A percentile compares a stretch with the other conserved stretches of the same genome.
phyloP scores from a whole-genome alignment of 2,329 filamentous ascomycete genomes.

The Colletotrichum tofieldiae region DNA sequence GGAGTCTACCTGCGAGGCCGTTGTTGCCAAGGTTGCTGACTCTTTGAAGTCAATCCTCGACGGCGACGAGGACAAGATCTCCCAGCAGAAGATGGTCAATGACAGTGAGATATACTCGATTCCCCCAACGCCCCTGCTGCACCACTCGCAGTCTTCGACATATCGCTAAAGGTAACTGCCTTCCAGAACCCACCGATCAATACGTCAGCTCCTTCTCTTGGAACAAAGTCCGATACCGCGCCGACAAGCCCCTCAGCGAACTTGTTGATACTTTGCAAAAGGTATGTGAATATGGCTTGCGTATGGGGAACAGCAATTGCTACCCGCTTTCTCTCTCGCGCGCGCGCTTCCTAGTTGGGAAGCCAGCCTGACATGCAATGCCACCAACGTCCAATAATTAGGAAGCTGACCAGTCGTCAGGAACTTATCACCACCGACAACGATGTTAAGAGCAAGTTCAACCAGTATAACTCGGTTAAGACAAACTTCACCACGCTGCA shows the following conservation, averaged over 20 bases:
- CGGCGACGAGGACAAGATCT: conserved; percentile 85
- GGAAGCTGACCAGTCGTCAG: conserved; percentile 58
- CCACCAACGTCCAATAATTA: not conserved
- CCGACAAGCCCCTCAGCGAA: conserved; percentile 90
- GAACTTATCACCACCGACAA: conserved; percentile 94
- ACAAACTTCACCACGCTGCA: conserved; percentile 85
- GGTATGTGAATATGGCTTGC: conserved; percentile 61
- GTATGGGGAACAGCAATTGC: not conserved
- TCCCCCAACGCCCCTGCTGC: conserved; percentile 27
- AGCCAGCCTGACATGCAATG: not conserved
- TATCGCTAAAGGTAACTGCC: conserved; percentile 46
- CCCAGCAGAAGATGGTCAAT: conserved; percentile 92
- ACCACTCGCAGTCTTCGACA: conserved; percentile 24
- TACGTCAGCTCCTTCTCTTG: conserved; percentile 92
- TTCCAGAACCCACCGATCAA: conserved; percentile 91
- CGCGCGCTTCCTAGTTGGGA: not conserved
- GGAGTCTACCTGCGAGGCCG: conserved; percentile 82
- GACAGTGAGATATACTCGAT: conserved; percentile 73
- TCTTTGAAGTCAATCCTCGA: conserved; percentile 87
- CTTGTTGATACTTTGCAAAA: conserved; percentile 91
- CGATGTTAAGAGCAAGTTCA: conserved; percentile 94
- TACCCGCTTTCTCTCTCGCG: not conserved
- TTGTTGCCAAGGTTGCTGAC: conserved; percentile 91
- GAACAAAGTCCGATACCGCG: conserved; percentile 98
- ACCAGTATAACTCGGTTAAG: conserved; percentile 94